phyloP scores from a whole-genome alignment of 768 basidiomycete genomes.

The Termitomyces bulborhizus region DNA sequence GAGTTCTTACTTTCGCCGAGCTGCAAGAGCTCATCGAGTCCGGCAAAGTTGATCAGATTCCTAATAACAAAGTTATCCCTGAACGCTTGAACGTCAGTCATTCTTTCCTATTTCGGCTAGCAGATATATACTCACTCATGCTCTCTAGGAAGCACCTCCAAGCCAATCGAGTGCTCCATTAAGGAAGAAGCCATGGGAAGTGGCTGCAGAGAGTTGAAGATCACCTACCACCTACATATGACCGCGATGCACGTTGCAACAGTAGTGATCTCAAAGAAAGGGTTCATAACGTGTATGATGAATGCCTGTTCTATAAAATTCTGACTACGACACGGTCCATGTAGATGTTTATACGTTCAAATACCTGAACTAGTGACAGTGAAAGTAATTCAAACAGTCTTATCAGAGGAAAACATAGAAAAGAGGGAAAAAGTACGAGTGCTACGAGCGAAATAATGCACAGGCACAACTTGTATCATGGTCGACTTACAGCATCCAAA shows the following conservation, averaged over 20 bases:
- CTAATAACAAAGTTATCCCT: slow-evolving; percentile 71
- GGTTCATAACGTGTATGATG: background rate
- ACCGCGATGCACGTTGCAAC: background rate
- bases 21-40: slow-evolving; percentile 66
- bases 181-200: slow-evolving; percentile 71
- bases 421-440: background rate
- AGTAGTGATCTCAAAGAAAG: background rate
- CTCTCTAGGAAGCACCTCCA: slow-evolving; percentile 42
- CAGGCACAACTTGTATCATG: background rate
- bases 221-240: background rate
- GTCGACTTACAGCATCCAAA: slow-evolving; percentile 6
- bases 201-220: slow-evolving; percentile 3
- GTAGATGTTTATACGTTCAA: background rate
- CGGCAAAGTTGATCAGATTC: slow-evolving; percentile 67
- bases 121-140: background rate
- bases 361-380: background rate
- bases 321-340: background rate
- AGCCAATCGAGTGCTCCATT: slow-evolving; percentile 46
- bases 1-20: slow-evolving; percentile 56
- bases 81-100: slow-evolving; percentile 56
- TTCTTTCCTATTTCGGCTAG: slow-evolving; percentile 1
- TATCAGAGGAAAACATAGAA: background rate
- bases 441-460: slow-evolving; percentile 1
- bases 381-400: background rate
- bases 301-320: background rate